Percentiles rank a stretch among this genome's conserved stretches.
Evolutionary conservation across 768 basidiomycete species (phyloP).

Genomic region (Macrocybe gigantea): DNA sequence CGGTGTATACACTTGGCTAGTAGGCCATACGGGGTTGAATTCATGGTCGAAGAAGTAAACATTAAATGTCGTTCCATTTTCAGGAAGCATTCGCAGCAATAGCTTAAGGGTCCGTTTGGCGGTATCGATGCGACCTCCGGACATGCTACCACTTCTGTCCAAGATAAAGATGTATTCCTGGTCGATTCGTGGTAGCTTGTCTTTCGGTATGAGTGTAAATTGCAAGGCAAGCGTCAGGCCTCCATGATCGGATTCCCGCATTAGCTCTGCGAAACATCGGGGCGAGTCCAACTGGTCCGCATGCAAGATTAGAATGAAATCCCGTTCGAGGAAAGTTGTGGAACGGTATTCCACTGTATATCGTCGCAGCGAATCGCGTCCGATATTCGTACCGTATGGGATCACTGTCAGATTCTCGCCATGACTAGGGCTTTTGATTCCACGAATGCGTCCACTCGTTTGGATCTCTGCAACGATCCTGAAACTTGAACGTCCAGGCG

Average conservation of each 20-base stretch:
- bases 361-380: conserved; percentile 31
- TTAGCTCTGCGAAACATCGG: conserved; percentile 48
- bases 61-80: conserved; percentile 40
- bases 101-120: conserved; percentile 42
- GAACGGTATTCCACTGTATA: conserved; percentile 35
- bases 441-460: conserved; percentile 37
- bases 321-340: conserved; percentile 32
- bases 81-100: conserved; percentile 45
- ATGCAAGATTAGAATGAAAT: conserved; percentile 46
- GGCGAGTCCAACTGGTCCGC: conserved; percentile 47
- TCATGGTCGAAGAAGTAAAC: conserved; percentile 46
- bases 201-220: conserved; percentile 49
- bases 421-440: conserved; percentile 41
- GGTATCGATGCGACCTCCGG: conserved; percentile 28
- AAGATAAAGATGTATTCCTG: conserved; percentile 61
- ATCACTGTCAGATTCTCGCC: conserved; percentile 20
- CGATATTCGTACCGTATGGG: conserved; percentile 27
- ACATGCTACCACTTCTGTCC: conserved; percentile 57
- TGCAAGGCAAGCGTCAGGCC: conserved; percentile 40
- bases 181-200: conserved; percentile 32
- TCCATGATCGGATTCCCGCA: conserved; percentile 13
- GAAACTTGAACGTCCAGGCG: conserved; percentile 24
- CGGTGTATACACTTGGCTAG: conserved; percentile 26
- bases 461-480: conserved; percentile 40
- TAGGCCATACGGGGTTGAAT: conserved; percentile 26